Conservation (phyloP, 2,329 filamentous ascomycete genomes). For the Aureobasidium mangrovei region DNA sequence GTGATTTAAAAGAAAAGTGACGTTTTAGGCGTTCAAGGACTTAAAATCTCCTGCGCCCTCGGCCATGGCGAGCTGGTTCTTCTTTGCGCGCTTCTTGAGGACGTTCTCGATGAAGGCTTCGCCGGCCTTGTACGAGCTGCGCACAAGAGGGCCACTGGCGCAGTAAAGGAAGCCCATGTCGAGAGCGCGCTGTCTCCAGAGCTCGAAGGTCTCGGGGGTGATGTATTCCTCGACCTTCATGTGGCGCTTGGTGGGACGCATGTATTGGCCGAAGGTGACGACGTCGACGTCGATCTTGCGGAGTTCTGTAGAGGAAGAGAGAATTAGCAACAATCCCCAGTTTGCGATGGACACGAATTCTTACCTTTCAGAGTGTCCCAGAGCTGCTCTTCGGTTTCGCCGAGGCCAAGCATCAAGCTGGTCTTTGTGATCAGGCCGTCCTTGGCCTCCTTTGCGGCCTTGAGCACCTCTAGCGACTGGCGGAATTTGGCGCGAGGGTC, state of each 20-base stretch:
- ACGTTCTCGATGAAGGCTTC: conserved; percentile 99
- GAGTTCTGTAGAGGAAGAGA: conserved; percentile 47
- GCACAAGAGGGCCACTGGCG: conserved; percentile 83
- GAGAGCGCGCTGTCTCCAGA: conserved; percentile 81
- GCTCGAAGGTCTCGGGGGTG: conserved; percentile 81
- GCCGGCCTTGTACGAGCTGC: conserved; percentile 94
- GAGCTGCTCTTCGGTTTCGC: conserved; percentile 82
- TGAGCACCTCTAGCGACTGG: conserved; percentile 72
- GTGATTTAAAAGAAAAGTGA: neutral
- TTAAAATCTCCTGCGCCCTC: conserved; percentile 22
- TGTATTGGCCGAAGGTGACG: conserved; percentile 99
- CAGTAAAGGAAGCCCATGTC: conserved; percentile 97
- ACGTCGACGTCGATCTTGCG: conserved; percentile 78
- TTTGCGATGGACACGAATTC: conserved; percentile 9
- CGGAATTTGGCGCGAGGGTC: conserved; percentile 84
- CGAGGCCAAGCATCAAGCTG: conserved; percentile 90
- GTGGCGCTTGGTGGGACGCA: conserved; percentile 96
- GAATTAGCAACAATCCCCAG: neutral
- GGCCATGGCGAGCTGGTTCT: conserved; percentile 25
- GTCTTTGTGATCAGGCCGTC: conserved; percentile 92
- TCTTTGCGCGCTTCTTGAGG: conserved; percentile 63
- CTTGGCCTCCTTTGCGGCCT: conserved; percentile 69
- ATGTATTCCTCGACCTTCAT: conserved; percentile 96
- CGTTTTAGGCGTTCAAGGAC: conserved; percentile 2
- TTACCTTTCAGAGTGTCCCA: conserved; percentile 65